A percentile compares a stretch with the other conserved stretches of the same genome.
Conservation (phyloP, 78 protist genomes). For the Anaeramoeba flamelloides region DNA sequence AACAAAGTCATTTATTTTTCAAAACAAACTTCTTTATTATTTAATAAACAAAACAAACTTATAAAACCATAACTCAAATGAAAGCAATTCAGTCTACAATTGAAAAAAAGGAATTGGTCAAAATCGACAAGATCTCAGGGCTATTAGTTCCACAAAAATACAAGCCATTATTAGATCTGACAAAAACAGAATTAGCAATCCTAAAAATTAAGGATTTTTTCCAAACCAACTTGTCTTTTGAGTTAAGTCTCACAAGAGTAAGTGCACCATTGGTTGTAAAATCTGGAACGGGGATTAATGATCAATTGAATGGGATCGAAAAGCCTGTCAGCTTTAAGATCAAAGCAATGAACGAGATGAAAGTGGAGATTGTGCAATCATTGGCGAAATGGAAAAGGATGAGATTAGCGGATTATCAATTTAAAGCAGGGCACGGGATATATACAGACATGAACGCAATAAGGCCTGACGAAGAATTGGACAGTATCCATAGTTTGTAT, state of each 20-base stretch:
- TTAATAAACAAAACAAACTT: no score
- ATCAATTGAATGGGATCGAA: constrained; percentile 9
- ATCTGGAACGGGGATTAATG: no score
- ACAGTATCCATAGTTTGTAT: constrained; percentile 12
- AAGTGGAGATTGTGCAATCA: background rate
- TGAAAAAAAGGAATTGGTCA: no score
- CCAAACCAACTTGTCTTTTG: background rate
- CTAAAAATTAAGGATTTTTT: background rate
- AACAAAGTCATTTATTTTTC: no score
- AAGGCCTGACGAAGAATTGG: constrained; percentile 12
- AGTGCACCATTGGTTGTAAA: constrained; percentile 12
- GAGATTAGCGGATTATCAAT: background rate
- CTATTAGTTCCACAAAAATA: no score
- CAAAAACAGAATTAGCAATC: constrained; percentile 1
- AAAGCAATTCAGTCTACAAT: no score
- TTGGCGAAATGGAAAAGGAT: background rate
- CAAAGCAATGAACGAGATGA: background rate
- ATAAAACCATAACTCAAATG: no score
- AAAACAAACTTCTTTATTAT: no score
- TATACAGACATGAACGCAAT: constrained; percentile 14
- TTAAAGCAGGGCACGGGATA: constrained; percentile 2
- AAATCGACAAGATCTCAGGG: no score
- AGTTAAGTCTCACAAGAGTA: constrained; percentile 3
- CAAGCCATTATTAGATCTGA: no score
- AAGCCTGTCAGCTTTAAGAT: constrained; percentile 6